Base-by-base conservation (phyloP, 2,329 filamentous ascomycete genomes). In the Colletotrichum navitas region DNA sequence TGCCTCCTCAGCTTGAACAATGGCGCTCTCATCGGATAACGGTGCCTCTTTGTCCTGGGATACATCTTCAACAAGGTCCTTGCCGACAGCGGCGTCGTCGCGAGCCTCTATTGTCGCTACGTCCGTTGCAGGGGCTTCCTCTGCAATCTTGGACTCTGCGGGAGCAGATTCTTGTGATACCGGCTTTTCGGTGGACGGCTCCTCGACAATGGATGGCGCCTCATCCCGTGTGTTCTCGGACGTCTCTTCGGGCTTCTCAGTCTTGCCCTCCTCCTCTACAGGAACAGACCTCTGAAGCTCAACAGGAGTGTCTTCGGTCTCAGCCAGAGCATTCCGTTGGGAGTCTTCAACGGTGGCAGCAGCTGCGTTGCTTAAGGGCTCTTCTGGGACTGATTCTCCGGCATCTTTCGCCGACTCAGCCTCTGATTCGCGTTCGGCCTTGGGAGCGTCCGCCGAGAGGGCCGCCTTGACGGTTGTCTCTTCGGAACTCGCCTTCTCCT, bases 41-140 rank as follows among this genome's bases (percentile, higher is more conserved):
- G 6, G 5, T 21, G 29, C 2, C 10, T 65, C 24, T 14, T 58
- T 34, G 14, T 24, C 12, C 11, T 32, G 41, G 7, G 43, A 11
- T 12, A 24, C n/a, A 21, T 59, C 52, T 21, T 32, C 24, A 5
- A 34, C 21, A 10, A 29, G 18, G 26, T 51, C 34, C 6, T 41
- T 51, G 24, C 11, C 51, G 5, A 41, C n/a, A 8, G 34, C 26
- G 18, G 41, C 6, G 8, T 32, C 49, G 16, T 36, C 21, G 12
- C 11, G 29, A 2, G n/a, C 29, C 26, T 49, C 49, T 11, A 3
- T 24, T 34, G 49, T 21, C 10, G 16, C 16, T 16, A 14, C 2
- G 6, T n/a, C 39, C 26, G 36, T 39, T 7, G 26, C 56, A 32
- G 32, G n/a, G 29, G 52, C 45, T n/a, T 68, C 60, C 16, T 68